These are phyloP conservation scores for Asterophora lycoperdoides DNA, from an alignment of 768 basidiomycete species.

Conservation along the genomic window DNA sequence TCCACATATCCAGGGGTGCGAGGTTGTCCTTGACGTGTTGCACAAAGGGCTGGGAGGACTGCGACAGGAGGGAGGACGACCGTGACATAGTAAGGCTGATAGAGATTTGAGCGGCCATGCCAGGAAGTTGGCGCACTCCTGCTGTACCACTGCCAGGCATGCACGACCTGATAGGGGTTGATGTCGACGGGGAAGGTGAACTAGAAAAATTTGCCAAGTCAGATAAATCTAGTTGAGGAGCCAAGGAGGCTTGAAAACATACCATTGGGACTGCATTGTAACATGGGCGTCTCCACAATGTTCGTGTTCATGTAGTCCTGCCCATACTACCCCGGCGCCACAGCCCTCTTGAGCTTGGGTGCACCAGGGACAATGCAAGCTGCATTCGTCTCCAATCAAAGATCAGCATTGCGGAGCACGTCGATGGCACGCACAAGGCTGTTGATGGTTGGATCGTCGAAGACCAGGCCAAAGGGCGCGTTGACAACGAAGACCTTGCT, in stretches of 20 bases:
- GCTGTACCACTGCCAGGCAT: slow-evolving; percentile 28
- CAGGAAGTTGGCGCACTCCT: slow-evolving; percentile 30
- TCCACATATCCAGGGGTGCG: slow-evolving; percentile 23
- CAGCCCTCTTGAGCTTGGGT: slow-evolving; percentile 18
- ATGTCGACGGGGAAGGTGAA: slow-evolving; percentile 29
- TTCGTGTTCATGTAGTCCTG: slow-evolving; percentile 71
- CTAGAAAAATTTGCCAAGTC: slow-evolving; percentile 28
- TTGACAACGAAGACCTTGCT: slow-evolving; percentile 88
- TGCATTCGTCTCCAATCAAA: slow-evolving; percentile 42
- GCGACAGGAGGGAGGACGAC: slow-evolving; percentile 26
- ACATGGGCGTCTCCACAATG: slow-evolving; percentile 70
- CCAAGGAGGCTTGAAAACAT: slow-evolving; percentile 10
- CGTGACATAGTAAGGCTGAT: slow-evolving; percentile 24
- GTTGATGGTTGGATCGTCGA: slow-evolving; percentile 82
- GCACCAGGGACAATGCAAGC: slow-evolving; percentile 1
- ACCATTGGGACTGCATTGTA: slow-evolving; percentile 92
- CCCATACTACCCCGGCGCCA: slow-evolving; percentile 60
- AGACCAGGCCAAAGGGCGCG: slow-evolving; percentile 88
- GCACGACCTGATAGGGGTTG: slow-evolving; percentile 25
- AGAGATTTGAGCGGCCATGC: slow-evolving; percentile 25
- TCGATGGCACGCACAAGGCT: slow-evolving; percentile 79
- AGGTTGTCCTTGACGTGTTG: slow-evolving; percentile 23
- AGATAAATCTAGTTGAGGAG: slow-evolving; percentile 14
- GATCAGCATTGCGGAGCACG: slow-evolving; percentile 67
- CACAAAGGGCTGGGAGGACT: slow-evolving; percentile 15